phyloP scores from a whole-genome alignment of 1,284 basidiomycete species.

The Ustilago hordei region DNA sequence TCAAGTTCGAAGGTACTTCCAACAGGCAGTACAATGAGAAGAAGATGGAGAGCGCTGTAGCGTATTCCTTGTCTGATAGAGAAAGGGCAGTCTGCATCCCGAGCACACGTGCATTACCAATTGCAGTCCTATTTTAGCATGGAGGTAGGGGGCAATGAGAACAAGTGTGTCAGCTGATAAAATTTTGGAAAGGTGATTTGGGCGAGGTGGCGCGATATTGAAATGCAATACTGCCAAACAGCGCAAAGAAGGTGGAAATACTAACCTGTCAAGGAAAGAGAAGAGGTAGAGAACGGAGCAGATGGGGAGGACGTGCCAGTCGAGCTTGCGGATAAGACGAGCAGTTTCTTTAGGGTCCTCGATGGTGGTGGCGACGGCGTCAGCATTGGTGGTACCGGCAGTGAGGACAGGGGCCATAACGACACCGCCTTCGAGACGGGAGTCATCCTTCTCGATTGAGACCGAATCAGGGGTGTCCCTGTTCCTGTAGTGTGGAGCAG shows the following conservation, averaged over 20 bases:
- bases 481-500: slow-evolving; percentile 15
- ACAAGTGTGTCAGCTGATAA: background rate
- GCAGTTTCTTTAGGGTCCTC: slow-evolving; percentile 45
- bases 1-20: slow-evolving; percentile 78
- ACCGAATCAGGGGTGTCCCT: slow-evolving; percentile 41
- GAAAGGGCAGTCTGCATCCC: slow-evolving; percentile 53
- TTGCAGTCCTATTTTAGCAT: slow-evolving; percentile 74
- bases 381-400: slow-evolving; percentile 39
- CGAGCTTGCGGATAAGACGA: slow-evolving; percentile 50
- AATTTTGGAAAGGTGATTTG: no score
- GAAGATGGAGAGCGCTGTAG: slow-evolving; percentile 60
- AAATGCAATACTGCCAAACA: no score
- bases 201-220: no score
- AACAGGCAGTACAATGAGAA: slow-evolving; percentile 78
- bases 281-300: slow-evolving; percentile 76
- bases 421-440: slow-evolving; percentile 43
- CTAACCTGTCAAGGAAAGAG: slow-evolving; percentile 77
- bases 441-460: slow-evolving; percentile 52
- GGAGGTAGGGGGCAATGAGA: background rate
- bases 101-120: slow-evolving; percentile 80
- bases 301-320: slow-evolving; percentile 58
- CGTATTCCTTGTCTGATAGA: slow-evolving; percentile 72
- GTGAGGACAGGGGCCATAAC: slow-evolving; percentile 47
- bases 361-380: slow-evolving; percentile 39
- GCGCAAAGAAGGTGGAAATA: background rate